Percentiles rank a stretch among this genome's conserved stretches.
Conservation (phyloP, 1,284 basidiomycete species). For the Caloboletus inedulis region DNA sequence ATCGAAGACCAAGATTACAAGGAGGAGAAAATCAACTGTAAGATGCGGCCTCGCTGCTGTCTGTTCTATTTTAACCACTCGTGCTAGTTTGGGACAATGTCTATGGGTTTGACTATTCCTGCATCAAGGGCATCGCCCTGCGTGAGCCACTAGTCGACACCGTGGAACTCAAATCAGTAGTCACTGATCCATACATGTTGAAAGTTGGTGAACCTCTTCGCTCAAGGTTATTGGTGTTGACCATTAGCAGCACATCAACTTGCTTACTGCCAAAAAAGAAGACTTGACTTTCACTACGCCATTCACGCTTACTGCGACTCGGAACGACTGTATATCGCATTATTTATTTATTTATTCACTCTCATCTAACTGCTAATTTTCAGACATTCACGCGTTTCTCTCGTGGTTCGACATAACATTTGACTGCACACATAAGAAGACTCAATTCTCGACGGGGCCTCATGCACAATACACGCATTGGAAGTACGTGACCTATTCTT, state of each 20-base stretch:
- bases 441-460: conserved; percentile 93
- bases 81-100: conserved; percentile 96
- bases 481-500: conserved; percentile 63
- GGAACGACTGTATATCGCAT: conserved; percentile 81
- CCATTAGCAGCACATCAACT: conserved; percentile 72
- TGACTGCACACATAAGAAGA: conserved; percentile 94
- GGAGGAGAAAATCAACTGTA: conserved; percentile 99
- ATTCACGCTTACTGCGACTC: conserved; percentile 80
- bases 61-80: conserved; percentile 2
- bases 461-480: conserved; percentile 97
- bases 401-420: conserved; percentile 99
- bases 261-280: conserved; percentile 92
- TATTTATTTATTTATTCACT: conserved; percentile 1
- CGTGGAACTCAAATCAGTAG: conserved; percentile 91
- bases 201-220: conserved; percentile 49
- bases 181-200: conserved; percentile 84
- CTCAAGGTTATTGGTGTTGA: conserved; percentile 9
- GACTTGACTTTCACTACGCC: conserved; percentile 85
- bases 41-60: neutral
- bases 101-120: conserved; percentile 99
- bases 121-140: conserved; percentile 98
- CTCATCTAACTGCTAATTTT: conserved; percentile 5
- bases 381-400: conserved; percentile 97
- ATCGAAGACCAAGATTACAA: conserved; percentile 99
- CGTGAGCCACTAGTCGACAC: conserved; percentile 97